Evolutionary conservation across 371 early-diverging fungal species (phyloP), one percentile per base, ranked within the genome.

Genomic region (Polyrhizophydium stewartii): DNA sequence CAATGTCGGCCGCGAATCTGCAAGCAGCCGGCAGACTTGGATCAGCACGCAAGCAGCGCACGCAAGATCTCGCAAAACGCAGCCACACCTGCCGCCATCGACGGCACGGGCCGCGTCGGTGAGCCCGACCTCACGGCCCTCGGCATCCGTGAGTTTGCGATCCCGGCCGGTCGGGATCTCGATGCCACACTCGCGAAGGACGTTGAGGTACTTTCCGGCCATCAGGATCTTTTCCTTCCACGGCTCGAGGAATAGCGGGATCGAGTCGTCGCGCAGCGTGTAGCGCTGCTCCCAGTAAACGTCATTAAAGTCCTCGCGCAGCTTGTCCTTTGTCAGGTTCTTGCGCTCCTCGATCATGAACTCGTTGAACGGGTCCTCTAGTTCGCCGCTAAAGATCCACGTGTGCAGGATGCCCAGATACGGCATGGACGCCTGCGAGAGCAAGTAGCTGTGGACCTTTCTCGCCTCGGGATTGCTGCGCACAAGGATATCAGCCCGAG

Each of bases 201-300:
- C 94, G 68, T 96, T 96, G 60, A 94, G 74, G 64, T 94, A 97
- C 69, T 94, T 95, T 32, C 98, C 98, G 0, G 95, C 91, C 31
- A 88, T 71, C 61, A 96, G 68, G 38, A 97, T 89, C 72, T 93
- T 92, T 21, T 80, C 78, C 45, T 87, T 79, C 19, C 85, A 78
- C 5, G 87, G 84, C 19, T 82, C 84, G 27, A 97, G 70, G 56
- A 92, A 93, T 0, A 75, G 73, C 1, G 98, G 98, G 0, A 92
- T 80, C 24, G 67, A 67, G 22, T 79, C 85, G 27, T 78, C 75
- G 5, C 89, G 79, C 6, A 91, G 69, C 2, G 85, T 82, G 67
- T 92, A 92, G 12, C 90, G 77, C 67, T 81, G 81, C 56, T 91
- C 92, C 94, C 93, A 92, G 59, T 92, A 92, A 12, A 83, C 79